Evolutionary conservation across 148 eudicot species (phyloP).

Genomic region (Nepenthes gracilis): DNA sequence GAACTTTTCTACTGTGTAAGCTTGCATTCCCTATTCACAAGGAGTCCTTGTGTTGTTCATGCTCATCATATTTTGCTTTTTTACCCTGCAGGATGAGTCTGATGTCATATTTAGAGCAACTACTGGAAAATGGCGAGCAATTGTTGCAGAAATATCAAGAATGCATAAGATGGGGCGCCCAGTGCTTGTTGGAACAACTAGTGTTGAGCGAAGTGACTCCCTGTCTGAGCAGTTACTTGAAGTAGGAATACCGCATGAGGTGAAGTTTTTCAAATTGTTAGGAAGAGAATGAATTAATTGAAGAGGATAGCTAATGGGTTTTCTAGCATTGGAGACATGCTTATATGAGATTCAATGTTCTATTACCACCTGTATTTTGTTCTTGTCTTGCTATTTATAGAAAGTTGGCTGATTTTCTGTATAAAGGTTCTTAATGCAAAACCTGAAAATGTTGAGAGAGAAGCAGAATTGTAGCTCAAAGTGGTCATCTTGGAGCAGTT

Average conservation of each 20-base stretch:
- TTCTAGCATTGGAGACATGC: too few relatives aligned
- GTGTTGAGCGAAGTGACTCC: constrained; percentile 94
- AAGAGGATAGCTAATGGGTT: neutral
- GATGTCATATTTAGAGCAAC: constrained; percentile 92
- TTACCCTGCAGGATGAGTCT: constrained; percentile 73
- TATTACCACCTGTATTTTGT: too few relatives aligned
- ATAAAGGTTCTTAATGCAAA: constrained; percentile 88
- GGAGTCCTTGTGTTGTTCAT: neutral
- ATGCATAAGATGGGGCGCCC: constrained; percentile 95
- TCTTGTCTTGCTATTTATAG: neutral
- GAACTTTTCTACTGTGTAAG: too few relatives aligned
- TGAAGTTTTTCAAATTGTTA: constrained; percentile 7
- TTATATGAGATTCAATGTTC: too few relatives aligned
- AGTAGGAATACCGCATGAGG: constrained; percentile 94
- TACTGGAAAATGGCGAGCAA: constrained; percentile 92
- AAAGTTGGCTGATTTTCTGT: constrained; percentile 2
- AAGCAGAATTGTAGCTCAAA: constrained; percentile 99
- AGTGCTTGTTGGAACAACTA: constrained; percentile 97
- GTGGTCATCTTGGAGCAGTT: constrained; percentile 98
- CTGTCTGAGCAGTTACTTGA: constrained; percentile 75
- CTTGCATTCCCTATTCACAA: too few relatives aligned
- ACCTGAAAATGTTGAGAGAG: constrained; percentile 99
- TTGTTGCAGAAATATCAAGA: constrained; percentile 92
- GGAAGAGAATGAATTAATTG: neutral
- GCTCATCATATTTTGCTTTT: constrained; percentile 1